Base-by-base conservation (phyloP, 2,329 filamentous ascomycete species). In the Sporothrix brunneoviolacea region DNA sequence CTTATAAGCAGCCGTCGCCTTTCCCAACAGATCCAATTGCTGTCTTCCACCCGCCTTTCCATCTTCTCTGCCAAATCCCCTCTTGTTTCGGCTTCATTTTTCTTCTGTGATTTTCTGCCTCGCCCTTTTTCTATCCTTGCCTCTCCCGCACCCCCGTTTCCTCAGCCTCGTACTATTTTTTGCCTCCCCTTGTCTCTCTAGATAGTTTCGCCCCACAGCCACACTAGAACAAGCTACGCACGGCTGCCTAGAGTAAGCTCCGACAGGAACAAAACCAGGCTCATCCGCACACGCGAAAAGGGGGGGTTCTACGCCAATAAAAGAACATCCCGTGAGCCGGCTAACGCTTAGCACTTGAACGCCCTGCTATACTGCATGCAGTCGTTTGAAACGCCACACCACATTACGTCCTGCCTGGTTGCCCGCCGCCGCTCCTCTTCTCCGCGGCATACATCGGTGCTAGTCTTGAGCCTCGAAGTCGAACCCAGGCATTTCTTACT, bases 301-400 rank as follows among this genome's bases (percentile, higher is more conserved):
- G 32, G 12, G n/a, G 32, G 28, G 43, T 32, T 37, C 43, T 46
- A 46, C 21, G 33, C 43, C 42, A 45, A 10, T 27, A 21, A 24
- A 45, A 21, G 19, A 24, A 16, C 32, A 18, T 45, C 42, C 42
- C 42, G 42, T 45, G 42, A 45, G 10, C 32, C 43, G 33, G 33
- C n/a, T 15, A 21, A 37, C 21, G 21, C 43, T 19, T 28, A 22
- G 43, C 37, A 37, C 42, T 22, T 13, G n/a, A 30, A 28, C 22
- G 33, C 43, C 33, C 19, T 27, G 18, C 22, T 15, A 19, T 13
- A 19, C n/a, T 8, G 32, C 43, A 38, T 45, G n/a, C 22, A 7
- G 12, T 16, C n/a, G n/a, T 21, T 16, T 33, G 36, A 46, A 46
- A 32, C n/a, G 37, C 10, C 8, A 13, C 19, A 45, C 21, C 16